Conservation (phyloP, 1,284 basidiomycete genomes). For the Pterula multifida region DNA sequence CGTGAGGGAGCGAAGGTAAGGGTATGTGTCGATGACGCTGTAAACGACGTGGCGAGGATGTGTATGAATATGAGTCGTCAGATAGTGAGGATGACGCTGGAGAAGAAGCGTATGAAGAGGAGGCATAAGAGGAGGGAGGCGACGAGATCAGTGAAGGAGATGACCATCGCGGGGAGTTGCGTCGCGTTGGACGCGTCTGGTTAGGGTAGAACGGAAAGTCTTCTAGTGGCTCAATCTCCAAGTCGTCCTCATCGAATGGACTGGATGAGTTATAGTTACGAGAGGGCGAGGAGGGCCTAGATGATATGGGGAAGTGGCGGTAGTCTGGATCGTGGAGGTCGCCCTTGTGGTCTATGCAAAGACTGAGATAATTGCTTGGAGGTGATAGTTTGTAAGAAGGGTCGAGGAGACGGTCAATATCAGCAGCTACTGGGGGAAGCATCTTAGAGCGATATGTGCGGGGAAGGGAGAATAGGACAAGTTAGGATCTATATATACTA, state of each 20-base stretch:
- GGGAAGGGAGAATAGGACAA: background rate
- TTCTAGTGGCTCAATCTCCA: background rate
- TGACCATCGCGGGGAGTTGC: background rate
- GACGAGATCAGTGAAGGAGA: background rate
- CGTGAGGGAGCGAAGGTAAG: background rate
- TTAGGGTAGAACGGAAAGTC: background rate
- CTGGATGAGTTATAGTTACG: background rate
- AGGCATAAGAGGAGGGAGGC: background rate
- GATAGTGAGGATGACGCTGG: background rate
- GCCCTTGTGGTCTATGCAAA: conserved; percentile 1
- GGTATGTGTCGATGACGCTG: background rate
- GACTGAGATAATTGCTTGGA: background rate
- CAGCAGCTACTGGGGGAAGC: background rate
- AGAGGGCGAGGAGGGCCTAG: background rate
- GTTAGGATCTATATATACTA: no score
- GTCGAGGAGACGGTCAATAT: conserved; percentile 24
- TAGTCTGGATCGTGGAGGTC: conserved; percentile 5
- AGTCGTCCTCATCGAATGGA: background rate
- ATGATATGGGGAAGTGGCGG: conserved; percentile 4
- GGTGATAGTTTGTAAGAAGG: conserved; percentile 17
- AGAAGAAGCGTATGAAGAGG: background rate
- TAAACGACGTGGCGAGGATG: background rate
- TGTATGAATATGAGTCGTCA: background rate
- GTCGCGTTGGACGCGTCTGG: background rate
- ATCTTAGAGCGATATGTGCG: background rate